Percentiles rank a stretch among this genome's conserved stretches.
These are phyloP conservation scores for Cordyceps pruinosa DNA, from an alignment of 2,329 filamentous ascomycete species.

Conservation along the genomic window DNA sequence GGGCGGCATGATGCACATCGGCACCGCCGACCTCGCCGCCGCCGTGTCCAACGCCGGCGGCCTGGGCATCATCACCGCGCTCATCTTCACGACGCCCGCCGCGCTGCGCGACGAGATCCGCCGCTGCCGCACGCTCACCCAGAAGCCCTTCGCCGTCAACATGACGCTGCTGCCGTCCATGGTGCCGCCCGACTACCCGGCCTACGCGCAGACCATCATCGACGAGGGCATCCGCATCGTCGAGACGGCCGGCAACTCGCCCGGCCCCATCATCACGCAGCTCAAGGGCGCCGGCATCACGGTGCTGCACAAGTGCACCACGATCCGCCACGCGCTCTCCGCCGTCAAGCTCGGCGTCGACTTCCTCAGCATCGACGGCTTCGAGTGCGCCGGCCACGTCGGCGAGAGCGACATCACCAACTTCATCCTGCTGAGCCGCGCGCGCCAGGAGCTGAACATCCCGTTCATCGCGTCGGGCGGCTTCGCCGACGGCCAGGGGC, in stretches of 20 bases:
- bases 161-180: conserved; percentile 87
- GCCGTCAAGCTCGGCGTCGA: conserved; percentile 93
- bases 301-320: conserved; percentile 96
- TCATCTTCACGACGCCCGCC: conserved; percentile 89
- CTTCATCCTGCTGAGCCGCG: conserved; percentile 78
- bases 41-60: conserved; percentile 78
- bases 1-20: conserved; percentile 83
- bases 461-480: conserved; percentile 96
- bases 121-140: conserved; percentile 72
- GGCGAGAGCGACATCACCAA: conserved; percentile 85
- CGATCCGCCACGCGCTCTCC: conserved; percentile 84
- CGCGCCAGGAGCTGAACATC: conserved; percentile 73
- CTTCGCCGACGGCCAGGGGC: conserved; percentile 88
- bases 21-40: conserved; percentile 70
- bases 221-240: conserved; percentile 89
- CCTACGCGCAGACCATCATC: conserved; percentile 86
- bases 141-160: conserved; percentile 84
- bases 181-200: conserved; percentile 83
- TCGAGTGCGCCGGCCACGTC: conserved; percentile 90
- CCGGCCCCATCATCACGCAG: conserved; percentile 82
- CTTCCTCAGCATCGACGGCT: conserved; percentile 94
- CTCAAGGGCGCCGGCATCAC: conserved; percentile 74
- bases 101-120: conserved; percentile 91
- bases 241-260: conserved; percentile 84
- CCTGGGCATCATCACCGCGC: conserved; percentile 73